Conservation (phyloP, 768 basidiomycete genomes). For the Rhodosporidiobolus odoratus region DNA sequence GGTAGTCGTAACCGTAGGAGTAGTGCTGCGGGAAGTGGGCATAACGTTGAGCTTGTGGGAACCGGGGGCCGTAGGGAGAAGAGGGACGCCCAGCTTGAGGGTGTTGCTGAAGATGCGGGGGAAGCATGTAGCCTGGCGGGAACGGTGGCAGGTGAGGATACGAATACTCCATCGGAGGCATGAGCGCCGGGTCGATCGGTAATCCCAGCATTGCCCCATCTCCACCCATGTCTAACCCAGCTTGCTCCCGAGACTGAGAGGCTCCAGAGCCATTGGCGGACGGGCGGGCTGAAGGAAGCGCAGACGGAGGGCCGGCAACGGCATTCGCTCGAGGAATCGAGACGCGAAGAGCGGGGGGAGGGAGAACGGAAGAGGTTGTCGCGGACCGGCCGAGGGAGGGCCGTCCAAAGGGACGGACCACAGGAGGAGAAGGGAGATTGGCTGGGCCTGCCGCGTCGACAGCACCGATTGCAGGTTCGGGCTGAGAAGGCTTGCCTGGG, state of each 20-base stretch:
- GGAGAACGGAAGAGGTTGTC: not conserved
- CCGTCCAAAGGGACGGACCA: not conserved
- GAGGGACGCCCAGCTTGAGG: not conserved
- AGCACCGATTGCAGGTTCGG: no score
- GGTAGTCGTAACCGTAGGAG: not conserved
- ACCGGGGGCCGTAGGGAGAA: not conserved
- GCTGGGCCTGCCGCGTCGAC: no score
- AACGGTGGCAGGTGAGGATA: not conserved
- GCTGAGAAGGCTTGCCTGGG: no score
- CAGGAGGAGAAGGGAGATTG: not conserved
- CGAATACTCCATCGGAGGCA: not conserved
- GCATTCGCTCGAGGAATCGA: not conserved
- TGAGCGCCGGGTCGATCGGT: not conserved
- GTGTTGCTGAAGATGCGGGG: not conserved
- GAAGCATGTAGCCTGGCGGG: not conserved
- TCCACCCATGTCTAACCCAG: no score
- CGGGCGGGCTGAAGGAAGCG: not conserved
- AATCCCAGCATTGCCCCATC: not conserved
- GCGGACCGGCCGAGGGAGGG: not conserved
- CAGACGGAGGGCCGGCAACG: not conserved
- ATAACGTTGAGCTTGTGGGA: not conserved
- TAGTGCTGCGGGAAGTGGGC: not conserved
- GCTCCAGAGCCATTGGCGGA: no score
- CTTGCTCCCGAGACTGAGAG: no score
- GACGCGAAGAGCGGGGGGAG: not conserved